Evolutionary conservation across 2,329 filamentous ascomycete species (phyloP).

Genomic region (Phaeosphaeriaceae sp.): DNA sequence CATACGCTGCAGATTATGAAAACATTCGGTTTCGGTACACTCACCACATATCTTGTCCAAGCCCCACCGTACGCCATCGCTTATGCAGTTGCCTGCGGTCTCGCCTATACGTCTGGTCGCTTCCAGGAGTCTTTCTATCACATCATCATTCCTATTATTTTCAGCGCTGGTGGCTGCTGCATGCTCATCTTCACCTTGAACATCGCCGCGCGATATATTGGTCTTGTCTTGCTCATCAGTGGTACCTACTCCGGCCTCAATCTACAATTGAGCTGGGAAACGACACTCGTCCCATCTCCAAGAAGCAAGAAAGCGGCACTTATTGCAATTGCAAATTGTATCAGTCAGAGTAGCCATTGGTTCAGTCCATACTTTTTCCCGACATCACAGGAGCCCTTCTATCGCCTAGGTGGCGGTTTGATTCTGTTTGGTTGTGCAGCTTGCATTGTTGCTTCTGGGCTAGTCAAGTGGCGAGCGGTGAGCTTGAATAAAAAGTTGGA

Average conservation of each 20-base stretch:
- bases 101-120: slow-evolving; percentile 36
- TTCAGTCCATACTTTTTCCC: slow-evolving; percentile 52
- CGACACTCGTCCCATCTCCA: slow-evolving; percentile 50
- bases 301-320: slow-evolving; percentile 52
- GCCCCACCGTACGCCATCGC: slow-evolving; percentile 49
- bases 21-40: slow-evolving; percentile 22
- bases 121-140: slow-evolving; percentile 40
- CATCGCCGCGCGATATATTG: slow-evolving; percentile 38
- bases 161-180: slow-evolving; percentile 27
- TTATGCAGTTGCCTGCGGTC: slow-evolving; percentile 29
- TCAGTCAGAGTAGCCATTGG: slow-evolving; percentile 51
- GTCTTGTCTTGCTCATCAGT: slow-evolving; percentile 37
- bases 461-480: slow-evolving; percentile 26
- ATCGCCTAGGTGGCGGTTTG: slow-evolving; percentile 27
- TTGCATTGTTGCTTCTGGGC: slow-evolving; percentile 13
- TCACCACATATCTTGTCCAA: slow-evolving; percentile 50
- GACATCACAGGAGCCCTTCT: slow-evolving; percentile 29
- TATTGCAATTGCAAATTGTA: slow-evolving; percentile 53
- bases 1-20: slow-evolving; percentile 19
- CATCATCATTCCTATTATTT: slow-evolving; percentile 30
- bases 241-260: slow-evolving; percentile 51
- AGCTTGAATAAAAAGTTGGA: slow-evolving; percentile 37
- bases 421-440: slow-evolving; percentile 37
- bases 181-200: slow-evolving; percentile 40
- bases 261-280: slow-evolving; percentile 53